phyloP scores from a whole-genome alignment of 352 stramenopile genomes.

The Pythium aquatile region DNA sequence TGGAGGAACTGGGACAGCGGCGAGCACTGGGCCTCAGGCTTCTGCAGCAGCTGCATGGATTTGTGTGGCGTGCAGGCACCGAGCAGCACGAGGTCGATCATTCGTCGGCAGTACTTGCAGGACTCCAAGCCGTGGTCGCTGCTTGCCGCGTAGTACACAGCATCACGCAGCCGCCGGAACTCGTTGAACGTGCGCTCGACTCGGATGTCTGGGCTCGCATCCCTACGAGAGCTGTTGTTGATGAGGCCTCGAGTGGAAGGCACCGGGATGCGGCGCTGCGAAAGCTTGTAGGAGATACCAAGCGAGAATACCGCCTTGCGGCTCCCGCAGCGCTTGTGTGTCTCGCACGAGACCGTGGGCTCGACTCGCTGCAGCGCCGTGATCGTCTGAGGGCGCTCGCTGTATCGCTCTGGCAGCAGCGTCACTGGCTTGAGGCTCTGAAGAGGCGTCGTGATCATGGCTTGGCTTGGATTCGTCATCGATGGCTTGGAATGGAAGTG shows the following conservation, averaged over 20 bases:
- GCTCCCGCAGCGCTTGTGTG: not conserved
- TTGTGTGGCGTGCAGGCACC: constrained; percentile 6
- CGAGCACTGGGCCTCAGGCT: constrained; percentile 2
- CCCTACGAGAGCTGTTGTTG: not conserved
- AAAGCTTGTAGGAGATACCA: constrained; percentile 10
- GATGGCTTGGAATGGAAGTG: not conserved
- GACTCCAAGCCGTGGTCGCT: constrained; percentile 16
- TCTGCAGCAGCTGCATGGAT: constrained; percentile 9
- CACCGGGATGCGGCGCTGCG: constrained; percentile 17
- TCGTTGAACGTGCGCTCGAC: constrained; percentile 4
- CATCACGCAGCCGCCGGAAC: constrained; percentile 20
- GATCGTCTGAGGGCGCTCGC: constrained; percentile 6
- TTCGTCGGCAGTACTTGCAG: constrained; percentile 18
- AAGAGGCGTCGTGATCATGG: not conserved
- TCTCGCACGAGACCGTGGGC: constrained; percentile 8
- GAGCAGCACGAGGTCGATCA: constrained; percentile 17
- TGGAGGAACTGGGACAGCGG: constrained; percentile 16
- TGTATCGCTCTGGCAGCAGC: constrained; percentile 13
- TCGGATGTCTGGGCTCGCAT: constrained; percentile 2
- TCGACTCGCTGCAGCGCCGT: constrained; percentile 17
- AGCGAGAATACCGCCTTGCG: constrained; percentile 7
- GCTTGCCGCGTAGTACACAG: constrained; percentile 21
- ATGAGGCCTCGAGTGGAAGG: not conserved
- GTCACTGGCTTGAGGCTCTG: constrained; percentile 1
- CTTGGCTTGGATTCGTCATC: not conserved